Evolutionary conservation across 2,329 filamentous ascomycete genomes (phyloP).

Genomic region (Xylariaceae sp.): DNA sequence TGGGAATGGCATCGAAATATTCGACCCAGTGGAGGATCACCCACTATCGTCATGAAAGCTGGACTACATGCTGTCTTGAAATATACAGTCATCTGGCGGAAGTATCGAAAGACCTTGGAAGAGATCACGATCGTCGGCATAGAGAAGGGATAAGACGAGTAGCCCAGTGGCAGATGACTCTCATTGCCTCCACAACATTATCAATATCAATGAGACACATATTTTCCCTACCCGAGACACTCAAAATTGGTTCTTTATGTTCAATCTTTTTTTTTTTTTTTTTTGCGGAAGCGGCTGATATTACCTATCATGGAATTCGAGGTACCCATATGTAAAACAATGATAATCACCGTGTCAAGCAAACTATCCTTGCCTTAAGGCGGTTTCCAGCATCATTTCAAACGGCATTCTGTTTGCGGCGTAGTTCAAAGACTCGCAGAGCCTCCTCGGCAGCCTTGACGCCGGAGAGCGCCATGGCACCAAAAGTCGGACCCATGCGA

Average conservation of each 20-base stretch:
- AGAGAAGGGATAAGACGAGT: background rate
- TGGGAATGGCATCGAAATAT: background rate
- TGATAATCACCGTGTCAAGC: background rate
- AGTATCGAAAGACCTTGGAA: background rate
- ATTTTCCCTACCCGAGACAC: background rate
- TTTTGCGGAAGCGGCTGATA: background rate
- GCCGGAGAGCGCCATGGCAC: constrained; percentile 80
- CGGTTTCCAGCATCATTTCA: constrained; percentile 23
- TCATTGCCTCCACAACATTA: background rate
- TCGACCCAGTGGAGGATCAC: background rate
- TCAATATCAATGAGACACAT: background rate
- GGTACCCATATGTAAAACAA: background rate
- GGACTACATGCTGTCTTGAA: too few species aligned
- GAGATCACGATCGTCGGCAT: background rate
- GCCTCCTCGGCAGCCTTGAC: constrained; percentile 90
- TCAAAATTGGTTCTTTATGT: background rate
- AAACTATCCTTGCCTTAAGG: background rate
- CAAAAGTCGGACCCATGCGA: constrained; percentile 62
- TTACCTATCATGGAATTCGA: background rate
- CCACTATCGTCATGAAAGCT: too few species aligned
- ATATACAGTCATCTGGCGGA: background rate
- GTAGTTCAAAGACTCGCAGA: constrained; percentile 67
- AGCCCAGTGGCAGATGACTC: background rate
- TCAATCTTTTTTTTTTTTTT: background rate
- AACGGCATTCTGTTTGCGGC: constrained; percentile 70